Evolutionary conservation across 202 grass and related monocot genomes (phyloP).

Genomic region (Schoenoplectus tabernaemontani): DNA sequence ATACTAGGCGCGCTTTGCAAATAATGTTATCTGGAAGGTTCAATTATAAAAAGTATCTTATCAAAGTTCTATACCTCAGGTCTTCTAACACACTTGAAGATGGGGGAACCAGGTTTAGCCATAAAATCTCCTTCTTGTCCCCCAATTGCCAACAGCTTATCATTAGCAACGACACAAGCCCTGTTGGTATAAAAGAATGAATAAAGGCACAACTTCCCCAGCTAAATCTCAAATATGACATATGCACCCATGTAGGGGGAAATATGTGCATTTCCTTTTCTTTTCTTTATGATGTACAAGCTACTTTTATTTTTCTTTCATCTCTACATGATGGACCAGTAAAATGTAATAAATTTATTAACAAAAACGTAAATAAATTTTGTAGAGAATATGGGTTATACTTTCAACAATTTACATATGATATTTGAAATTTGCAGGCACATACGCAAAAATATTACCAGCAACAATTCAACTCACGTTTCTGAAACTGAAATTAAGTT

Average conservation of each 20-base stretch:
- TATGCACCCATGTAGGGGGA: background rate
- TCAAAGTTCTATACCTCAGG: slow-evolving; percentile 57
- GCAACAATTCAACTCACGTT: background rate
- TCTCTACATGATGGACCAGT: background rate
- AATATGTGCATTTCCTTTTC: too few relatives aligned
- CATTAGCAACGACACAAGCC: slow-evolving; percentile 89
- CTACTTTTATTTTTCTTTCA: background rate
- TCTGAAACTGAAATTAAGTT: slow-evolving; percentile 7
- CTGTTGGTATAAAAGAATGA: slow-evolving; percentile 39
- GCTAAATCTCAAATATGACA: background rate
- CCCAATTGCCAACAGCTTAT: slow-evolving; percentile 83
- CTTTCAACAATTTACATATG: too few relatives aligned
- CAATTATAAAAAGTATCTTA: background rate
- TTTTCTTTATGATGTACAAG: background rate
- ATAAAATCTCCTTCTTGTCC: slow-evolving; percentile 99
- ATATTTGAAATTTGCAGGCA: too few relatives aligned
- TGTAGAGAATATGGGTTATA: too few relatives aligned
- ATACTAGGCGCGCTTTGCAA: slow-evolving; percentile 10
- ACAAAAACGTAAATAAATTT: too few relatives aligned
- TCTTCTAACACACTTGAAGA: slow-evolving; percentile 96
- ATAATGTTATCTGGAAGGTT: background rate
- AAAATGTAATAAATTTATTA: background rate
- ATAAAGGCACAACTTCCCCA: background rate
- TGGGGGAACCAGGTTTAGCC: slow-evolving; percentile 96
- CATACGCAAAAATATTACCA: background rate